Evolutionary conservation across 2,329 filamentous ascomycete species (phyloP).

Genomic region (Arthrobotrys iridis): DNA sequence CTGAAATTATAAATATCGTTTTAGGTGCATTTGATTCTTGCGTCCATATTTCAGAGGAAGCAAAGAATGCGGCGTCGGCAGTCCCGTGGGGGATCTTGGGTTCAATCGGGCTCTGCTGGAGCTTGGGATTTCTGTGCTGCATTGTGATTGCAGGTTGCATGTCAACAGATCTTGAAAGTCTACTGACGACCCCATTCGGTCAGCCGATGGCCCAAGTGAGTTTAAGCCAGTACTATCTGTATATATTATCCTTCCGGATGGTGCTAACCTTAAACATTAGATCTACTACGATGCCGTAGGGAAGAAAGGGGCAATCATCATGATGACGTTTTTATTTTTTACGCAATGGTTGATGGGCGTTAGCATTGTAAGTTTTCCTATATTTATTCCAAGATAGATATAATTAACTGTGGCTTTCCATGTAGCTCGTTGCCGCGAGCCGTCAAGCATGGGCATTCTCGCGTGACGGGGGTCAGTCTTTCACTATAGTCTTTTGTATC

Average conservation of each 20-base stretch:
- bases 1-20: neutral
- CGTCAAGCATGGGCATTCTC: conserved; percentile 73
- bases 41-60: conserved; percentile 71
- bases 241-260: too few relatives aligned
- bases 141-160: conserved; percentile 71
- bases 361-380: conserved; percentile 62
- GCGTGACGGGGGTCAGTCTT: conserved; percentile 65
- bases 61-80: conserved; percentile 69
- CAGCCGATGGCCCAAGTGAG: conserved; percentile 67
- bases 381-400: neutral
- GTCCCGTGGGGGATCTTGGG: conserved; percentile 71
- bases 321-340: conserved; percentile 71
- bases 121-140: conserved; percentile 69
- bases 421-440: conserved; percentile 67
- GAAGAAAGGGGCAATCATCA: conserved; percentile 68
- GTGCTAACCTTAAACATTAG: conserved; percentile 60
- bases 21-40: conserved; percentile 63
- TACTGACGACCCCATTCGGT: conserved; percentile 66
- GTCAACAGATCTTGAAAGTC: conserved; percentile 65
- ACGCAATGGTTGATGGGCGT: conserved; percentile 73
- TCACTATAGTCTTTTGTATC: neutral
- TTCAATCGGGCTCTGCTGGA: conserved; percentile 67
- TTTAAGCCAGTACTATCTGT: too few relatives aligned
- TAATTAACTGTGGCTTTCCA: conserved; percentile 2
- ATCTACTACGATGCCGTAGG: conserved; percentile 72